Evolutionary conservation across 345 rosid species (phyloP), one percentile per base, ranked within the genome.

Genomic region (Psidium guajava): DNA sequence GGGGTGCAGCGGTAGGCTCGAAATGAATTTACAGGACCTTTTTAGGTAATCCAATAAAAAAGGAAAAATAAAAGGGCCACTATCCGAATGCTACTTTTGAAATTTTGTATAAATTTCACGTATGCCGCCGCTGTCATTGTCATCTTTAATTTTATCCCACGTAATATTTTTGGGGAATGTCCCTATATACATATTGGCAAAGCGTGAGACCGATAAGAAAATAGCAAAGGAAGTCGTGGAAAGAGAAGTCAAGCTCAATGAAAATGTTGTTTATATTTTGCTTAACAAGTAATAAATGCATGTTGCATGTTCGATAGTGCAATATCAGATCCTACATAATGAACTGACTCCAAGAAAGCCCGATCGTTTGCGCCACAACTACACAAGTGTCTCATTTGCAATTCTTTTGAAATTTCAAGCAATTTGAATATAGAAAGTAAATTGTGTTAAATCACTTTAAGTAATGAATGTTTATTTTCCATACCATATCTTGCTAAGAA

Each of bases 401-500:
- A 6, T 61, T 27, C 5, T 1, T 14, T 12, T 1, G 21, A 27
- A 5, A 27, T 14, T 27, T 3, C 40, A 51, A 12, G 6, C 54
- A 13, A 51, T 13, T 12, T 1, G 5, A 12, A 51, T 51, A 14
- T 12, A 12, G 10, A 51, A 51, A 12, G 15, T 51, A 14, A 51
- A 61, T n/a, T 59, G 0, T 27, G 0, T 12, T 14, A 61, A 27
- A 61, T 59, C 20, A 14, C 16, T 3, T 27, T 0, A 0, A 27
- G 40, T 18, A 6, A 61, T 27, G 14, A 6, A 58, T 2, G 15
- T 3, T 0, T 3, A 59, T 5, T 59, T 59, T 27, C 16, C 0
- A 0, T 0, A 3, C 13, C 0, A 1, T 8, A 1, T n/a, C 1
- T 27, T 59, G 20, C 32, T 58, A 58, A 58, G 32, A n/a, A 58